A percentile compares a stretch with the other conserved stretches of the same genome.
phyloP scores from a whole-genome alignment of 164 flowering plant genomes.

The Vitis vinifera region ASM3070453v1 NC_081812.1:8405501-8406000 shows the following conservation, averaged over 20 bases:
- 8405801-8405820: constrained; percentile 1
- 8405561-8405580: no score
- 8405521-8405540: no score
- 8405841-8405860: constrained; percentile 13
- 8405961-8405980: no score
- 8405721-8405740: neutral
- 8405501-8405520: no score
- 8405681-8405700: constrained; percentile 22
- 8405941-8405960: no score
- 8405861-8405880: constrained; percentile 12
- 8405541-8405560: no score
- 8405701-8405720: neutral
- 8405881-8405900: constrained; percentile 10
- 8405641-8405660: constrained; percentile 25
- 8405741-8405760: constrained; percentile 15
- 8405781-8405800: constrained; percentile 8
- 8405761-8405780: neutral
- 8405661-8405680: neutral
- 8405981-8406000: no score
- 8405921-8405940: no score
- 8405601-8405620: neutral
- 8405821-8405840: constrained; percentile 7
- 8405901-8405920: no score
- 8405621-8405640: constrained; percentile 20
- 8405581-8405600: no score